Evolutionary conservation across 768 basidiomycete genomes (phyloP), one percentile per base, ranked within the genome.

Genomic region (Hemileccinum rubropunctum): DNA sequence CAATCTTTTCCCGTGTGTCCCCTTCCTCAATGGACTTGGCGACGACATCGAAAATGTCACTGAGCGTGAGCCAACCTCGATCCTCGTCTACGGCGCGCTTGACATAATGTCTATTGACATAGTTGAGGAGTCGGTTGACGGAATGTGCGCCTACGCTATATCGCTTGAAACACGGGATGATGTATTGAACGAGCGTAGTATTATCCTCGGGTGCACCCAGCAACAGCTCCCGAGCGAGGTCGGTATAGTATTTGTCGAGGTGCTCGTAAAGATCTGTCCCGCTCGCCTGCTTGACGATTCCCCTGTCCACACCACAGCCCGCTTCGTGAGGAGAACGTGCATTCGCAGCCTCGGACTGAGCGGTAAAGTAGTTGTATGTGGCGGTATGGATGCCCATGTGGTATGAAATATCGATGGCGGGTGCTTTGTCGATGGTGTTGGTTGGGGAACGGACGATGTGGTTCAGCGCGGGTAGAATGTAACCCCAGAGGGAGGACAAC

Each of bases 301-400:
- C 64, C 40, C 60, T 64, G 18, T 69, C 71, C 42, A 61, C 42
- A 18, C 60, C 53, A 37, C 52, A 20, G 41, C 51, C 53, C 4
- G 23, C 17, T 32, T 46, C 53, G 32, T 38, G 43, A 2, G 50
- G 43, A 13, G 56, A 53, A 18, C 56, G 55, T 20, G 66, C 50
- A 36, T 70, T 72, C 42, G 67, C 61, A 26, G 68, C 67, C 60
- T 85, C 83, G 51, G 72, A 76, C 65, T 81, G 79, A n/a, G 78
- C 64, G 47, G 80, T 81, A 62, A 83, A 80, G 79, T 88, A 89
- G 71, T 88, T 87, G 74, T 90, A 89, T 48, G 82, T 82, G n/a
- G 86, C 84, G 17, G 87, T 86, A 66, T 89, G 86, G 35, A 89
- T 83, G 51, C 86, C 85, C 63, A 85, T 81, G 61, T 88, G 86